These are phyloP conservation scores for Dioscorea cayenensis DNA, from an alignment of 116 monocot genomes.

Conservation along the genomic window DNA sequence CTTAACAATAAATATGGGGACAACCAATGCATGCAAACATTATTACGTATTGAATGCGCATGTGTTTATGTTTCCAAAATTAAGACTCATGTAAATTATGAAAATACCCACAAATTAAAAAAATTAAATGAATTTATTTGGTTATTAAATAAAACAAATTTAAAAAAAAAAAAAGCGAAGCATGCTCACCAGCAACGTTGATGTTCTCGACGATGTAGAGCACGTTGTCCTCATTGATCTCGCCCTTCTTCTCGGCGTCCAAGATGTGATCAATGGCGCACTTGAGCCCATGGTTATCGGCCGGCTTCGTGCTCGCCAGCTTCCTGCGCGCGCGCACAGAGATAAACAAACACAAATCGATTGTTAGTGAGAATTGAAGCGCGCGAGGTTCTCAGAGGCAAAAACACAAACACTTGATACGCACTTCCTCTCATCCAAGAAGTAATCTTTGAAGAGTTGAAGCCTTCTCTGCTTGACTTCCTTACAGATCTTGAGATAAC, in stretches of 20 bases:
- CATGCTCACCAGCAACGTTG: constrained; percentile 46
- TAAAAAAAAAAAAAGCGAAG: neutral
- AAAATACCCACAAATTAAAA: too few relatives aligned
- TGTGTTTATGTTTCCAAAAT: too few relatives aligned
- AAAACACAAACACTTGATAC: neutral
- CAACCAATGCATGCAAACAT: too few relatives aligned
- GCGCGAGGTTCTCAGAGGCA: neutral
- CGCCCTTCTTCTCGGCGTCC: constrained; percentile 71
- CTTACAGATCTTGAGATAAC: constrained; percentile 70
- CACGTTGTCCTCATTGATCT: constrained; percentile 77
- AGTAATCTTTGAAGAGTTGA: constrained; percentile 67
- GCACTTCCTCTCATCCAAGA: constrained; percentile 63
- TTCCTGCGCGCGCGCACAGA: constrained; percentile 28
- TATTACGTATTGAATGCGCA: too few relatives aligned
- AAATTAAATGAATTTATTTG: too few relatives aligned
- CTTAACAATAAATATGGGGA: too few relatives aligned
- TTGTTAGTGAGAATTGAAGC: neutral
- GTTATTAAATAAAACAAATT: neutral
- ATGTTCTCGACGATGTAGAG: constrained; percentile 93
- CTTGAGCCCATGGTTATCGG: constrained; percentile 34
- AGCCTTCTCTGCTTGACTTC: constrained; percentile 62
- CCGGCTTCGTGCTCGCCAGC: constrained; percentile 40
- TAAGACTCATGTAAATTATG: too few relatives aligned
- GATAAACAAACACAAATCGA: neutral
- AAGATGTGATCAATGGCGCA: constrained; percentile 80